Conservation (phyloP, 1,284 basidiomycete species). For the Tausonia pullulans region DNA sequence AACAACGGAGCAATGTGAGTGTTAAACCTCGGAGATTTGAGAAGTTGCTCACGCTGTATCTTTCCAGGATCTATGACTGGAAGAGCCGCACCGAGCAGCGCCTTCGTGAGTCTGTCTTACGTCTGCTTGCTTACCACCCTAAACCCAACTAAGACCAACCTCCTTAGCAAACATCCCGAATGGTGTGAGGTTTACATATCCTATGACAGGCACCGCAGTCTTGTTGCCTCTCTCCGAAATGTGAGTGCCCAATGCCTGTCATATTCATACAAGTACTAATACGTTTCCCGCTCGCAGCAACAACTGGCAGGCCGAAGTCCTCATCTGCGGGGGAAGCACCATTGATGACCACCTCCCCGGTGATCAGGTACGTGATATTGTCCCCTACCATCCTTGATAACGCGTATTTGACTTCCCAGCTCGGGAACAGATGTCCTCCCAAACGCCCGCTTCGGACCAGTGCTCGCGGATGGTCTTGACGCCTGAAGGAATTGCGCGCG, state of each 20-base stretch:
- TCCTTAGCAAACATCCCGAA: conserved; percentile 59
- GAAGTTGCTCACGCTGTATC: too few relatives aligned
- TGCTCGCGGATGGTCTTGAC: conserved; percentile 59
- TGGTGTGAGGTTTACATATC: conserved; percentile 67
- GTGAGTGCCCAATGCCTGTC: too few relatives aligned
- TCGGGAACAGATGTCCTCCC: conserved; percentile 50
- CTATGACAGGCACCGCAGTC: conserved; percentile 59
- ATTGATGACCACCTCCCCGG: conserved; percentile 50
- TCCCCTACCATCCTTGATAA: not conserved
- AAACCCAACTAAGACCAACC: conserved; percentile 44
- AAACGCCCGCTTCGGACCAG: conserved; percentile 57
- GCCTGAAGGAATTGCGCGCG: conserved; percentile 50
- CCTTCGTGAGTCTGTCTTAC: too few relatives aligned
- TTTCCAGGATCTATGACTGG: too few relatives aligned
- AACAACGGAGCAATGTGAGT: too few relatives aligned
- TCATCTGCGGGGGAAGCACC: conserved; percentile 66
- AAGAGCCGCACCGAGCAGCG: too few relatives aligned
- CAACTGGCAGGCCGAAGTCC: conserved; percentile 52
- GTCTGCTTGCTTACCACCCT: too few relatives aligned
- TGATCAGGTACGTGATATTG: not conserved
- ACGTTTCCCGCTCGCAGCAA: conserved; percentile 29
- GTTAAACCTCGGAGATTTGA: too few relatives aligned
- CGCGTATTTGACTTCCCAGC: conserved; percentile 17
- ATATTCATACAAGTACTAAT: too few relatives aligned
- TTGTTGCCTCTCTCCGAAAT: conserved; percentile 55